These are phyloP conservation scores for Trichopus zeylanicus DNA, from an alignment of 116 monocot genomes.

Conservation along the genomic window DNA sequence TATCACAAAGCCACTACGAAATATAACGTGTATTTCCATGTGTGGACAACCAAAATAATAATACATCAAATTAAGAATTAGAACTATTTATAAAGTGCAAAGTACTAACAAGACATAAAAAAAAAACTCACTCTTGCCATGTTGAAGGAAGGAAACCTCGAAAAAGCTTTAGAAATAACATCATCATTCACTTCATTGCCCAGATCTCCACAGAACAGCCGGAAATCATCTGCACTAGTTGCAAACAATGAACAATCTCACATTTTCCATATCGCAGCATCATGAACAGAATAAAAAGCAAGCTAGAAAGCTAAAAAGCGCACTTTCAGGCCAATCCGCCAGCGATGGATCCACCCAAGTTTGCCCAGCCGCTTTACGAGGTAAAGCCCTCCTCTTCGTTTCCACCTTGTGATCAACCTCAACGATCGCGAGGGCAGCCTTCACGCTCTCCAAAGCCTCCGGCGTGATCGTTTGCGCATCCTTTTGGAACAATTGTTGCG, in stretches of 20 bases:
- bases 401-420: conserved; percentile 80
- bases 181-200: conserved; percentile 97
- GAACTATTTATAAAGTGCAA: too few species aligned
- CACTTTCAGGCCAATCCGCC: conserved; percentile 92
- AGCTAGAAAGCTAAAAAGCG: conserved; percentile 10
- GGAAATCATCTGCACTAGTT: conserved; percentile 70
- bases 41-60: too few species aligned
- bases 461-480: conserved; percentile 94
- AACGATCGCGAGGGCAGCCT: conserved; percentile 83
- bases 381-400: conserved; percentile 70
- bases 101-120: too few species aligned
- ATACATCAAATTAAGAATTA: too few species aligned
- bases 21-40: too few species aligned
- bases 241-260: too few species aligned
- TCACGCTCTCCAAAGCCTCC: conserved; percentile 84
- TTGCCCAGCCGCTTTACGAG: conserved; percentile 91
- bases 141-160: conserved; percentile 76
- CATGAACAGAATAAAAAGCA: too few species aligned
- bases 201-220: conserved; percentile 86
- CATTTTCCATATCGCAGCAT: too few species aligned
- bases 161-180: conserved; percentile 83
- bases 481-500: conserved; percentile 83
- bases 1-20: too few species aligned
- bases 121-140: conserved; percentile 86
- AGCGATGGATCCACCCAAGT: conserved; percentile 89